These are phyloP conservation scores for Erysimum cheiri DNA, from an alignment of 441 rosid species.

Conservation along the genomic window DNA sequence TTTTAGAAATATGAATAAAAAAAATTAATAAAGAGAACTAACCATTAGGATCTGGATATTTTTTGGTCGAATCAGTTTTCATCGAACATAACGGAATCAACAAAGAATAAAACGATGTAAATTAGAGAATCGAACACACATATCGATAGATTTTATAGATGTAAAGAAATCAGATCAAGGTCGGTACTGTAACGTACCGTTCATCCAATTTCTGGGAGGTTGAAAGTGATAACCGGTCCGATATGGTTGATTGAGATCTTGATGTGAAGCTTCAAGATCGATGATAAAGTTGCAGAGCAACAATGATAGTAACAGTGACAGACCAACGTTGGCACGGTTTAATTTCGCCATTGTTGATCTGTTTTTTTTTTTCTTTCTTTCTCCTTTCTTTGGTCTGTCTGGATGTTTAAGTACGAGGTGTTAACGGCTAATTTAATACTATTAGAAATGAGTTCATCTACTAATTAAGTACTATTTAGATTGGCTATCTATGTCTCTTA, in stretches of 20 bases:
- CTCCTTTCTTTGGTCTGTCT: slow-evolving; percentile 5
- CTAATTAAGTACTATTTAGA: background rate
- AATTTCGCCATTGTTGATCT: slow-evolving; percentile 38
- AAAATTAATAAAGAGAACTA: slow-evolving; percentile 25
- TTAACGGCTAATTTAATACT: slow-evolving; percentile 13
- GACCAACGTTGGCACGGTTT: background rate
- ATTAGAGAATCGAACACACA: background rate
- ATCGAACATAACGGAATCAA: slow-evolving; percentile 30
- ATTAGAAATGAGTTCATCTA: background rate
- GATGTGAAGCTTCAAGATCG: slow-evolving; percentile 33
- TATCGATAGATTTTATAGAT: background rate
- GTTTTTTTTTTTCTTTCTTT: background rate
- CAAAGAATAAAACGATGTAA: background rate
- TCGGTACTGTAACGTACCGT: slow-evolving; percentile 48
- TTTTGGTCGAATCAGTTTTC: slow-evolving; percentile 15
- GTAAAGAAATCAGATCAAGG: background rate
- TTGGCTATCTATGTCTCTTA: too few relatives aligned
- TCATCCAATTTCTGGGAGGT: slow-evolving; percentile 65
- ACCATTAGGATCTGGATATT: slow-evolving; percentile 70
- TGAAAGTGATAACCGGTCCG: slow-evolving; percentile 68
- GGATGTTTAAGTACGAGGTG: background rate
- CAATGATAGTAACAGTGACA: slow-evolving; percentile 25
- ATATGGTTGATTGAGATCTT: slow-evolving; percentile 38
- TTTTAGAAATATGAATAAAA: background rate
- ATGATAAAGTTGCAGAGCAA: slow-evolving; percentile 35